These are phyloP conservation scores for Rhodotorula toruloides DNA, from an alignment of 768 basidiomycete species.

Conservation along the genomic window DNA sequence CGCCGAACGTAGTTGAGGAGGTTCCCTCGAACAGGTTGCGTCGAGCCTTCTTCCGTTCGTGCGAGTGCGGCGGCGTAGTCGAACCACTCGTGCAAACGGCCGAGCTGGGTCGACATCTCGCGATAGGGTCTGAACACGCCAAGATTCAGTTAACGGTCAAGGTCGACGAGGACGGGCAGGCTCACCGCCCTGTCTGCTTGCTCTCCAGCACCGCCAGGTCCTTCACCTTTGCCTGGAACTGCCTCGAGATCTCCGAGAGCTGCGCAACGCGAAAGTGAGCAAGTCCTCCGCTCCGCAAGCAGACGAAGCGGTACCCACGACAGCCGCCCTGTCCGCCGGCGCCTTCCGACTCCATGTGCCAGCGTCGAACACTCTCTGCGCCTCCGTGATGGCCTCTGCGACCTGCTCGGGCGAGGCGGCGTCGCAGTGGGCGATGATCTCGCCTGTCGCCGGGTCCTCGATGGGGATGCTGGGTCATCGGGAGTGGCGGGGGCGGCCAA, in stretches of 20 bases:
- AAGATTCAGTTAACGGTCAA: not conserved
- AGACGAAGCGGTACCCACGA: conserved; percentile 6
- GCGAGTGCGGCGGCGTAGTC: conserved; percentile 67
- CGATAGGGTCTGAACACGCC: conserved; percentile 53
- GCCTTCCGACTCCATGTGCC: conserved; percentile 27
- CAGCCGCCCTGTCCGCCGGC: conserved; percentile 21
- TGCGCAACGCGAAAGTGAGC: not conserved
- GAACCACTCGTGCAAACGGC: conserved; percentile 77
- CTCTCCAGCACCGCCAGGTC: conserved; percentile 29
- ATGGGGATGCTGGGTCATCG: conserved; percentile 7
- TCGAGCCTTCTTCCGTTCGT: conserved; percentile 62
- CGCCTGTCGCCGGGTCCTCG: conserved; percentile 29
- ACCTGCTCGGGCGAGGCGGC: conserved; percentile 24
- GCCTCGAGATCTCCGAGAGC: conserved; percentile 16
- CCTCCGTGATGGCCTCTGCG: not conserved
- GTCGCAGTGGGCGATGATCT: conserved; percentile 12
- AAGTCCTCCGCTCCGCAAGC: no score
- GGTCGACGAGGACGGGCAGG: not conserved
- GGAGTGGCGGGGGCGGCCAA: no score
- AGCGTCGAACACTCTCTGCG: conserved; percentile 17
- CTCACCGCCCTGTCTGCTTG: conserved; percentile 46
- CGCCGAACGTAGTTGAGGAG: conserved; percentile 73
- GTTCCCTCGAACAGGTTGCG: conserved; percentile 68
- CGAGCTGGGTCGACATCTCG: conserved; percentile 75
- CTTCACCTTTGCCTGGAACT: conserved; percentile 9